Evolutionary conservation across 2,329 filamentous ascomycete genomes (phyloP), one percentile per base, ranked within the genome.

Genomic region (Cucurbitaria berberidis): DNA sequence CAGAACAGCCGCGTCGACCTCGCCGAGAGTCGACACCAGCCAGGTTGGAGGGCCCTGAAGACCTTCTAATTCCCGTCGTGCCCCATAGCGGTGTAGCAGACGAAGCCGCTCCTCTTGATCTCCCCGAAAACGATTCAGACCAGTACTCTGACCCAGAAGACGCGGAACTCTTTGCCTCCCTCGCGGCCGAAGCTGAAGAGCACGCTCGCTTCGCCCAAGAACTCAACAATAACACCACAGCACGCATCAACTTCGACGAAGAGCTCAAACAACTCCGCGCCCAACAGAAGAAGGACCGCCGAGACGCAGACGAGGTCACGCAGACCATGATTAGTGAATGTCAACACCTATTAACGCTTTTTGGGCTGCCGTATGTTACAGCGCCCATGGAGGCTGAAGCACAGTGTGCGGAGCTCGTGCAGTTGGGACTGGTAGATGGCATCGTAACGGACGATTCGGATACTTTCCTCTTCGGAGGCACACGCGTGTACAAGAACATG

Each of bases 351-450:
- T 84, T 99, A 18, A 84, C 87, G 5, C 84, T 97, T 8, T 99
- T 99, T 73, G 95, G 95, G 0, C 85, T 99, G 10, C 95, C 95
- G 0, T 99, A 99, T 70, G 89, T 99, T 63, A 99, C 93, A 0
- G 95, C 95, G 0, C 96, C 96, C 0, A 98, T 98, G 95, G 95
- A 99, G 82, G 95, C 95, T 0, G 95, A 99, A 80, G 95, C 95
- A 0, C 95, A 99, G 73, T 99, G 95, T 69, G 95, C 95, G 0
- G 90, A 96, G 75, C 84, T 99, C 3, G 93, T 99, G 0, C 79
- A 78, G 0, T 80, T 98, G 0, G 91, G 91, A 0, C 85, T 98
- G 0, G 96, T 99, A 8, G 96, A 99, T 72, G 95, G 96, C 11
- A 96, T 99, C 57, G 93, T 99, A 26, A 99, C 96, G 0, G 95